Base-by-base conservation (phyloP, 1,139 yeast species). In the Tardiomyces depauwii region DNA sequence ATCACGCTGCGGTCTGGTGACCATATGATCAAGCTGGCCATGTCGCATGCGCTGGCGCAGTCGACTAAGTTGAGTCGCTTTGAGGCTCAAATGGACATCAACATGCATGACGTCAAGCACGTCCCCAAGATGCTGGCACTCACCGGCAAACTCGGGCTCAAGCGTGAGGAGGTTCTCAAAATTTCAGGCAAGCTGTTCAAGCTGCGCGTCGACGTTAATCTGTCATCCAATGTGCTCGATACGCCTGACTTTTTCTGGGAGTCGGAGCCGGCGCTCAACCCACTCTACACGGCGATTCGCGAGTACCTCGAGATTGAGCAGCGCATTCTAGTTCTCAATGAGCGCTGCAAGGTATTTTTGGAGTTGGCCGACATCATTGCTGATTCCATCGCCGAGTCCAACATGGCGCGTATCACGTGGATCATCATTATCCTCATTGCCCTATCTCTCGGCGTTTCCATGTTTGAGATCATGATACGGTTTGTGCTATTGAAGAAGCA, bases 241-340 rank as follows among this genome's bases (percentile, higher is more conserved):
- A 88, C 96, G 0, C 98, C 98, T 0, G 95, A 86, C 49, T 88
- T 87, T 58, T 91, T 91, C 63, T 91, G 98, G 98, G 85, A 91
- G 23, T 78, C 83, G 51, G 98, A 91, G 64, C 98, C 98, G 2
- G 89, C 95, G 36, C 73, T 91, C 52, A 94, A 89, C 61, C 97
- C 97, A 1, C 69, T 91, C 43, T 91, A 91, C 63, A 74, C 76
- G 38, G 97, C 96, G 0, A 83, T 89, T 48, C 68, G 96, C 48
- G 97, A 91, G 55, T 91, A 91, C 59, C 70, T 91, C 50, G 98
- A 91, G 63, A 88, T 91, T 52, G 97, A 89, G 59, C 95, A 86
- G 63, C 71, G 98, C 49, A 96, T 89, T 14, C 88, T 86, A 59
- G 96, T 91, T 4, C 72, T 91, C 45, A 91, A 91, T 58, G 96